Percentiles rank a stretch among this genome's conserved stretches.
phyloP scores from a whole-genome alignment of 768 basidiomycete genomes.

The Termitomyces bulborhizus region DNA sequence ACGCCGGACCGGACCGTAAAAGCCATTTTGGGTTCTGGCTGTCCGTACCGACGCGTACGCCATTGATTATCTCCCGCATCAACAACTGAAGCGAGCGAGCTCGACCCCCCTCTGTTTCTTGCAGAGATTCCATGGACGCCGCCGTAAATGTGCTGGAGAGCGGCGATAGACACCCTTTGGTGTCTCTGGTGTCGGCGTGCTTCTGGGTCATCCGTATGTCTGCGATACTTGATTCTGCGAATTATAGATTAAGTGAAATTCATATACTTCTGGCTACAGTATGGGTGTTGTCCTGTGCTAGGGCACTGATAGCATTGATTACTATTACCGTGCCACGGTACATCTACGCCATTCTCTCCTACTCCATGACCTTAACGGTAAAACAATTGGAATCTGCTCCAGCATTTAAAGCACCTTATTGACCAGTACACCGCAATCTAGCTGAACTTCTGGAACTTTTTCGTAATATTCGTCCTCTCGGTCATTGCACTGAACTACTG shows the following conservation, averaged over 20 bases:
- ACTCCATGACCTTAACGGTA: conserved; percentile 87
- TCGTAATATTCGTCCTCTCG: conserved; percentile 64
- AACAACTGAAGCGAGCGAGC: conserved; percentile 4
- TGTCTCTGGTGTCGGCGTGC: conserved; percentile 72
- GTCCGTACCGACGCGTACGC: neutral
- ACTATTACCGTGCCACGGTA: conserved; percentile 80
- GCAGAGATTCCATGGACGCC: conserved; percentile 25
- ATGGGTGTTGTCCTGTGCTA: conserved; percentile 77
- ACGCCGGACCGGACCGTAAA: neutral
- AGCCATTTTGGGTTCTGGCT: neutral
- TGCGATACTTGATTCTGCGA: conserved; percentile 1
- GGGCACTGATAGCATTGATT: conserved; percentile 65
- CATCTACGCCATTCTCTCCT: conserved; percentile 75
- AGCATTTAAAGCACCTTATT: neutral
- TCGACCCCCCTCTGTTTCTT: neutral
- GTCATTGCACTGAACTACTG: conserved; percentile 72
- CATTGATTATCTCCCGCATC: conserved; percentile 11
- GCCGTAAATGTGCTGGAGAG: conserved; percentile 26
- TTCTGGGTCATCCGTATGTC: conserved; percentile 81
- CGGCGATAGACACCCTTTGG: conserved; percentile 56
- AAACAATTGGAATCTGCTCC: neutral
- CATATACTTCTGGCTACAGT: conserved; percentile 34
- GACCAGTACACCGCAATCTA: conserved; percentile 21
- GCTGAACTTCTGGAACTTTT: conserved; percentile 91
- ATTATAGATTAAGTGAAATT: conserved; percentile 6